phyloP scores from a whole-genome alignment of 129 eudicot species.

The Mikania micrantha region DNA sequence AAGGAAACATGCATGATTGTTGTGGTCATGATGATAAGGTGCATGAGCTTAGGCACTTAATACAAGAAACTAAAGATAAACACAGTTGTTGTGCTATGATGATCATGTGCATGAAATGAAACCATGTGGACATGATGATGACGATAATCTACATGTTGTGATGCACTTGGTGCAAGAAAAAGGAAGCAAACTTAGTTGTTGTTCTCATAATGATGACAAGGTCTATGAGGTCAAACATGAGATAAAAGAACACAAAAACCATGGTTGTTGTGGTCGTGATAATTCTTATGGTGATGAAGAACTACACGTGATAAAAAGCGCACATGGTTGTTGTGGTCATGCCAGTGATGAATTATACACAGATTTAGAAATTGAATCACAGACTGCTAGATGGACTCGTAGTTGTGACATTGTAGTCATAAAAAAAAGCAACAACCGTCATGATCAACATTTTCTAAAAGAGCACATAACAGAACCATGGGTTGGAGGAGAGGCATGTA shows the following conservation, averaged over 20 bases:
- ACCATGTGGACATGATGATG: conserved; percentile 2
- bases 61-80: background rate
- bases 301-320: no score
- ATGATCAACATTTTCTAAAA: conserved; percentile 13
- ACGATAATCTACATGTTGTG: background rate
- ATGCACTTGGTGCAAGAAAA: background rate
- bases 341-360: background rate
- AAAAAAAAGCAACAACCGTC: background rate
- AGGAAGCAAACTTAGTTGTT: conserved; percentile 3
- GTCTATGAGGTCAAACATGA: background rate
- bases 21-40: background rate
- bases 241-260: background rate
- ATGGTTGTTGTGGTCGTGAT: no score
- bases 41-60: background rate
- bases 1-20: background rate
- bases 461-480: conserved; percentile 23
- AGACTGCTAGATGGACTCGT: background rate
- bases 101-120: background rate
- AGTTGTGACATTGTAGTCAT: conserved; percentile 9
- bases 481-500: conserved; percentile 21
- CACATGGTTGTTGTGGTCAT: no score
- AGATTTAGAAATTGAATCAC: conserved; percentile 6
- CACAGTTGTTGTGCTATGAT: background rate
- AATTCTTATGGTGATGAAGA: no score
- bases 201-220: background rate